A percentile compares a stretch with the other conserved stretches of the same genome.
Evolutionary conservation across 2,329 filamentous ascomycete genomes (phyloP).

Genomic region (Xenoacremonium recifei): DNA sequence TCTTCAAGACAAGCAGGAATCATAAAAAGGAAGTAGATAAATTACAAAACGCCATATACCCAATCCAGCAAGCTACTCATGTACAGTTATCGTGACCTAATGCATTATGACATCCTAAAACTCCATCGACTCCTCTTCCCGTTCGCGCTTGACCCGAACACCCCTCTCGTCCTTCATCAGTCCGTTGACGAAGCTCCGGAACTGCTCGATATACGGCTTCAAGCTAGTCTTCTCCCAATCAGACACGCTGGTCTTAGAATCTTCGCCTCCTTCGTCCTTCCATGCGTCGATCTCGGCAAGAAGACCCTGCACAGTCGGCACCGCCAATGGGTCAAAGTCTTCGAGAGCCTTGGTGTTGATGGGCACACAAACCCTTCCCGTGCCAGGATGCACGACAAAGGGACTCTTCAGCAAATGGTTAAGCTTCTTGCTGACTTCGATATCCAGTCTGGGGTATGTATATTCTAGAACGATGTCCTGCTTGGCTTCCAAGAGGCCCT

Average conservation of each 20-base stretch:
- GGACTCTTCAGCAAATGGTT: slow-evolving; percentile 98
- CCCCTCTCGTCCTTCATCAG: slow-evolving; percentile 75
- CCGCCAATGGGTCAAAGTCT: slow-evolving; percentile 79
- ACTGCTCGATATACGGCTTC: slow-evolving; percentile 89
- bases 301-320: slow-evolving; percentile 86
- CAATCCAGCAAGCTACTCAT: background rate
- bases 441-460: slow-evolving; percentile 94
- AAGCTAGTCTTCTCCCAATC: slow-evolving; percentile 98
- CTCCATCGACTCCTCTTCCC: slow-evolving; percentile 52
- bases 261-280: slow-evolving; percentile 48
- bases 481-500: slow-evolving; percentile 80
- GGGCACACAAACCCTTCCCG: slow-evolving; percentile 90
- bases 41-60: background rate
- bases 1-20: no score
- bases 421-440: slow-evolving; percentile 94
- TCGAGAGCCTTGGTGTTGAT: slow-evolving; percentile 76
- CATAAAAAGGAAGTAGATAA: no score
- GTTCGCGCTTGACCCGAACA: slow-evolving; percentile 53
- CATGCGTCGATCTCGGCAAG: slow-evolving; percentile 85
- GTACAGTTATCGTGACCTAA: slow-evolving; percentile 11
- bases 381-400: slow-evolving; percentile 94
- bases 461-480: slow-evolving; percentile 97
- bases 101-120: slow-evolving; percentile 38
- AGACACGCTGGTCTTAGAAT: slow-evolving; percentile 39
- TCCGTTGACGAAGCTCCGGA: slow-evolving; percentile 74